Evolutionary conservation across 768 basidiomycete species (phyloP).

Genomic region (Pisolithus tinctorius): DNA sequence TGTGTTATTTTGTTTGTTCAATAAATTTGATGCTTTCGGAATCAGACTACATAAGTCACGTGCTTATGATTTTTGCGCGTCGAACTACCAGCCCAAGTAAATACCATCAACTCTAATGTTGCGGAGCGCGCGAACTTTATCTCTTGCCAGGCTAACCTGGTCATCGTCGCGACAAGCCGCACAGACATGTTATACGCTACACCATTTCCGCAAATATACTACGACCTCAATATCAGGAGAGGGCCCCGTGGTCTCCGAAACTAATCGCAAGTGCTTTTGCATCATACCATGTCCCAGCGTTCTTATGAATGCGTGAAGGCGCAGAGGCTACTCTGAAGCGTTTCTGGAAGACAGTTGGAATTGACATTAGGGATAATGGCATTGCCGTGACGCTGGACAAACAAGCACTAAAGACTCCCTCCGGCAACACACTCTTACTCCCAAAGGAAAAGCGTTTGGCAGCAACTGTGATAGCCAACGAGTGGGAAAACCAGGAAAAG

Average conservation of each 20-base stretch:
- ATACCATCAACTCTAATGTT: conserved; percentile 1
- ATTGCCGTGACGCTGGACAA: conserved; percentile 72
- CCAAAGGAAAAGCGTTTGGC: conserved; percentile 65
- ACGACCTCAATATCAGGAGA: conserved; percentile 21
- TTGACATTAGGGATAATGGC: conserved; percentile 50
- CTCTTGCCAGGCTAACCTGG: conserved; percentile 3
- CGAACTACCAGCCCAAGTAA: not conserved
- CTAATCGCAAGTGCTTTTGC: conserved; percentile 46
- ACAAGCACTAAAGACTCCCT: conserved; percentile 82
- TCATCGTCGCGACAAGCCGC: not conserved
- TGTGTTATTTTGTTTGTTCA: too few species aligned
- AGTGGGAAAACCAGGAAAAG: conserved; percentile 93
- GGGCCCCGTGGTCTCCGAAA: conserved; percentile 47
- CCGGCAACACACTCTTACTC: conserved; percentile 66
- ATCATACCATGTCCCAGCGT: not conserved
- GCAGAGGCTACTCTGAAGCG: conserved; percentile 82
- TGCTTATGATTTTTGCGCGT: conserved; percentile 9
- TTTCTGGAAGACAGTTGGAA: conserved; percentile 91
- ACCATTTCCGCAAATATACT: conserved; percentile 7
- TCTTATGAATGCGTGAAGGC: conserved; percentile 39
- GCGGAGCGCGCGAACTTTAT: conserved; percentile 2
- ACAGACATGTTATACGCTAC: not conserved
- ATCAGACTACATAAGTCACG: conserved; percentile 11
- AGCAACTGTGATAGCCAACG: conserved; percentile 83
- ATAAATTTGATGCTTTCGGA: too few species aligned